Evolutionary conservation across 352 stramenopile genomes (phyloP).

Genomic region (Halophytophthora polymorphica): DNA sequence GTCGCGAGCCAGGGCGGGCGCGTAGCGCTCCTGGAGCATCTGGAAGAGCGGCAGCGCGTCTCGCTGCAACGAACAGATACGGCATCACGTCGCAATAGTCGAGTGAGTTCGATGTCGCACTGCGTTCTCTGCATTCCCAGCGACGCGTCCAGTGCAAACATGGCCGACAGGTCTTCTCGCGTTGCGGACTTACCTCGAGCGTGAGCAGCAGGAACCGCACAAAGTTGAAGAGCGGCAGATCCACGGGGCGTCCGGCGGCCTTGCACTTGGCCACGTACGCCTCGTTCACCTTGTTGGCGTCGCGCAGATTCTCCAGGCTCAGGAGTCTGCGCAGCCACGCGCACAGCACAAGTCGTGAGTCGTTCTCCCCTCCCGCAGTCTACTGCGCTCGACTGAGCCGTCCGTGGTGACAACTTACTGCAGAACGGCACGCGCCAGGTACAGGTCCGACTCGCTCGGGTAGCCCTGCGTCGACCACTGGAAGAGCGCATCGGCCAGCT

Average conservation of each 20-base stretch:
- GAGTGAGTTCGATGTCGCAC: no score
- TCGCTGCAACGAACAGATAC: slow-evolving; percentile 51
- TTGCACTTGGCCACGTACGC: slow-evolving; percentile 56
- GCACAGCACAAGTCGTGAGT: slow-evolving; percentile 11
- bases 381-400: no score
- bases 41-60: slow-evolving; percentile 85
- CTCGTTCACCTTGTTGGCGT: slow-evolving; percentile 80
- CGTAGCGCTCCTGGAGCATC: slow-evolving; percentile 84
- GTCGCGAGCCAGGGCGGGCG: slow-evolving; percentile 68
- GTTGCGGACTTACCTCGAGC: slow-evolving; percentile 79
- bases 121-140: no score
- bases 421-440: slow-evolving; percentile 67
- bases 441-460: slow-evolving; percentile 78
- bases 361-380: no score
- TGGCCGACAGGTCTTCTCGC: no score
- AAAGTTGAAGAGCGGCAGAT: slow-evolving; percentile 84
- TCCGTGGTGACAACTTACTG: no score
- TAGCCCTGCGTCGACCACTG: slow-evolving; percentile 77
- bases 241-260: slow-evolving; percentile 31
- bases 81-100: no score
- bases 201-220: slow-evolving; percentile 81
- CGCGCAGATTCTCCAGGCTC: slow-evolving; percentile 83
- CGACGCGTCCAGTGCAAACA: slow-evolving; percentile 1
- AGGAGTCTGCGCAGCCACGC: slow-evolving; percentile 42
- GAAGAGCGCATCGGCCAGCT: slow-evolving; percentile 70